These are phyloP conservation scores for Boletus edulis DNA, from an alignment of 768 basidiomycete species.

Conservation along the genomic window DNA sequence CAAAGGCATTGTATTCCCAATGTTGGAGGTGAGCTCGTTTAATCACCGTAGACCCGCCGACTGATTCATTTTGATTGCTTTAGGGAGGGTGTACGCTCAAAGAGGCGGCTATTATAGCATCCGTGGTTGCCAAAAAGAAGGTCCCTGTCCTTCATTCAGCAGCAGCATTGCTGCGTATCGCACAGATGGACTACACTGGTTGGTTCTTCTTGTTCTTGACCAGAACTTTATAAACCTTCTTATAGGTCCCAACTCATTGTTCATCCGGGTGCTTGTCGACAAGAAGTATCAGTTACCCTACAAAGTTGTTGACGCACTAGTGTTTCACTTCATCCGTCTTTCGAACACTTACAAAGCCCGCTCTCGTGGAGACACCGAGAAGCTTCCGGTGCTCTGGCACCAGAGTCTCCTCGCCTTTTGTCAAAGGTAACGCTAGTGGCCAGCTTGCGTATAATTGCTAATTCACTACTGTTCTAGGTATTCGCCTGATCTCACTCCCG, in stretches of 20 bases:
- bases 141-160: slow-evolving; percentile 97
- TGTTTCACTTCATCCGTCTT: slow-evolving; percentile 97
- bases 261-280: slow-evolving; percentile 94
- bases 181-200: slow-evolving; percentile 97
- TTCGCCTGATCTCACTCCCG: slow-evolving; percentile 89
- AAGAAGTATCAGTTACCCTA: slow-evolving; percentile 98
- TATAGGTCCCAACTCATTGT: slow-evolving; percentile 86
- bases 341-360: slow-evolving; percentile 86
- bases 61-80: not conserved
- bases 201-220: slow-evolving; percentile 4
- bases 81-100: slow-evolving; percentile 87
- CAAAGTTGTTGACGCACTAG: slow-evolving; percentile 95
- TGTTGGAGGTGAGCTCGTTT: slow-evolving; percentile 71
- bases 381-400: slow-evolving; percentile 97
- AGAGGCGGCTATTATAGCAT: slow-evolving; percentile 93
- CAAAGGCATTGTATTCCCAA: slow-evolving; percentile 95
- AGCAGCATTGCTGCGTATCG: slow-evolving; percentile 88
- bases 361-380: slow-evolving; percentile 65
- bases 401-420: slow-evolving; percentile 93
- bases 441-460: not conserved
- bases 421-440: slow-evolving; percentile 64
- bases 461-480: slow-evolving; percentile 53
- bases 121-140: slow-evolving; percentile 85
- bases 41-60: slow-evolving; percentile 28
- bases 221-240: not conserved